Conservation (phyloP, 768 basidiomycete genomes). For the Leccinum subtestaceum region DNA sequence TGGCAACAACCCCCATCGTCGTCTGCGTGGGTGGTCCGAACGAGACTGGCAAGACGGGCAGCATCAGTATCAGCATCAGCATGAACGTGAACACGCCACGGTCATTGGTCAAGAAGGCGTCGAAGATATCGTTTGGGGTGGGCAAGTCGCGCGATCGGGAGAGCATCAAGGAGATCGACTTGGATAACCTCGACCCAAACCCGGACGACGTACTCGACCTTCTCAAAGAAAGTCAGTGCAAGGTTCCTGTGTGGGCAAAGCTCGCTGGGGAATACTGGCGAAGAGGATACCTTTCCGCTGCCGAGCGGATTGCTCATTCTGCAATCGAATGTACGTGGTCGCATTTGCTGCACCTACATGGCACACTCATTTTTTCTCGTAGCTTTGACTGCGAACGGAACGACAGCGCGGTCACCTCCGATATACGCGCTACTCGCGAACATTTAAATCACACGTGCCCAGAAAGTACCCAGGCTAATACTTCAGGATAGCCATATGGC, state of each 20-base stretch:
- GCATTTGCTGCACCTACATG: background rate
- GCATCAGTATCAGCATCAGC: background rate
- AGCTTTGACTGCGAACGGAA: constrained; percentile 55
- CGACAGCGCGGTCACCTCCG: constrained; percentile 56
- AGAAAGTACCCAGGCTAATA: constrained; percentile 79
- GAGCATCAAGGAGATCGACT: constrained; percentile 50
- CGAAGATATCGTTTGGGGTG: too few species aligned
- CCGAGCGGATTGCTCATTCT: constrained; percentile 68
- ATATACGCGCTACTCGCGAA: constrained; percentile 84
- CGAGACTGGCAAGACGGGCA: constrained; percentile 40
- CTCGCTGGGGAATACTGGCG: constrained; percentile 89
- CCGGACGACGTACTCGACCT: constrained; percentile 74
- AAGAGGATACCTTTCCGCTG: constrained; percentile 67
- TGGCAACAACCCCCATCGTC: constrained; percentile 21
- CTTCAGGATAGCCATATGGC: constrained; percentile 69
- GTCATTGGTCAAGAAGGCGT: constrained; percentile 21
- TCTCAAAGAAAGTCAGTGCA: constrained; percentile 68
- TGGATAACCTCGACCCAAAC: constrained; percentile 79
- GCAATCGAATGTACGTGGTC: constrained; percentile 62
- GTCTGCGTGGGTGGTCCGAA: constrained; percentile 47
- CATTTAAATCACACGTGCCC: constrained; percentile 75
- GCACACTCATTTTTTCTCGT: constrained; percentile 6
- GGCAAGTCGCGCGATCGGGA: too few species aligned
- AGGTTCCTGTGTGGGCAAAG: constrained; percentile 73
- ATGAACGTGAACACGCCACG: constrained; percentile 35